phyloP scores from a whole-genome alignment of 208 protist genomes.

The Leishmania amazonensis region DNA sequence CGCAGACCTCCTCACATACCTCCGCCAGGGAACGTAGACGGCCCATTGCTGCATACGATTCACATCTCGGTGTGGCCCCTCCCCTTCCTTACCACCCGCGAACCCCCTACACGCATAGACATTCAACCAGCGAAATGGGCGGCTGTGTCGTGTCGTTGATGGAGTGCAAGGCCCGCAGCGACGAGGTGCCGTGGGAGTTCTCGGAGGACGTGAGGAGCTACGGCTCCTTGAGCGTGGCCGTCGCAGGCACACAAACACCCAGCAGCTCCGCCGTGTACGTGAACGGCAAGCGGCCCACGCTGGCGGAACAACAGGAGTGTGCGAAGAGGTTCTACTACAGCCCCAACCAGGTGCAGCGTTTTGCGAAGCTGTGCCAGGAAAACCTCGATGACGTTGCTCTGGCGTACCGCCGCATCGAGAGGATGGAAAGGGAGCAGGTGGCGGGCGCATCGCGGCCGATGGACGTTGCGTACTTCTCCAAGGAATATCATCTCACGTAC shows the following conservation, averaged over 20 bases:
- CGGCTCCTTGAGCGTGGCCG: constrained; percentile 31
- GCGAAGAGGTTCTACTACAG: constrained; percentile 15
- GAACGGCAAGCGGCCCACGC: constrained; percentile 30
- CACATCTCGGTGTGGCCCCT: no score
- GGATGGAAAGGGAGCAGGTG: constrained; percentile 28
- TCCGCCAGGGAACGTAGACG: neutral
- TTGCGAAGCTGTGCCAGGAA: constrained; percentile 30
- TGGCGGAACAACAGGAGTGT: constrained; percentile 16
- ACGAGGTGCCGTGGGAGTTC: constrained; percentile 15
- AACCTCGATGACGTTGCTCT: constrained; percentile 27
- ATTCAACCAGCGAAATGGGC: constrained; percentile 1
- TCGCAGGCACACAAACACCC: constrained; percentile 51
- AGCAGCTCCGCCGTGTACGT: constrained; percentile 50
- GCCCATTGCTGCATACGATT: neutral
- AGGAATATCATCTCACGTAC: constrained; percentile 35
- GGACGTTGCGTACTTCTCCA: constrained; percentile 54
- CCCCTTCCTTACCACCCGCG: neutral
- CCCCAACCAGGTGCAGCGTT: constrained; percentile 30
- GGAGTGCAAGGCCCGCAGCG: constrained; percentile 27
- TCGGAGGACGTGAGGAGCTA: constrained; percentile 24
- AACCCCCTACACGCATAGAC: neutral
- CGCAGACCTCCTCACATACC: neutral
- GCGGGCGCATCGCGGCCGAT: constrained; percentile 14
- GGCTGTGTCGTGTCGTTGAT: constrained; percentile 26
- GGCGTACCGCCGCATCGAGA: constrained; percentile 49